Evolutionary conservation across 306 rosid species (phyloP).

Genomic region (Corylus americana): DNA sequence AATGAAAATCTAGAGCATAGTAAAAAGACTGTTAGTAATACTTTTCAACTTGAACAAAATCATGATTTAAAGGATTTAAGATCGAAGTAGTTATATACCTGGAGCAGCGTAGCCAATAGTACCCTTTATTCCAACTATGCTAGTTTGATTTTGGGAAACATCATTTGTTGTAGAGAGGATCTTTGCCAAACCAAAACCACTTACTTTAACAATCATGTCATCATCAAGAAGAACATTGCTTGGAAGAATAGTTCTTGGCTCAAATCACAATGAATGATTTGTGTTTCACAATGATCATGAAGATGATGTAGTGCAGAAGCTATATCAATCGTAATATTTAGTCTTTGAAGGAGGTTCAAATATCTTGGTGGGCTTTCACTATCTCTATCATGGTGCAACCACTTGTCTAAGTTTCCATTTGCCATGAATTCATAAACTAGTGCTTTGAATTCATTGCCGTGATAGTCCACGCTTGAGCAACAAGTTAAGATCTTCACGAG

Average conservation of each 20-base stretch:
- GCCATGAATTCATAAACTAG: conserved; percentile 31
- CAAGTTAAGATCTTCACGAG: no score
- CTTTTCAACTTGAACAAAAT: no score
- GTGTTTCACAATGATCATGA: conserved; percentile 7
- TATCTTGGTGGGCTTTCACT: background rate
- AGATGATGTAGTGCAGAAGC: conserved; percentile 26
- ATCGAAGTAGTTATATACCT: background rate
- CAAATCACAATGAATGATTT: conserved; percentile 17
- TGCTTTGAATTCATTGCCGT: conserved; percentile 39
- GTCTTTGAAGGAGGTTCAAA: conserved; percentile 21
- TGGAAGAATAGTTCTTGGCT: no score
- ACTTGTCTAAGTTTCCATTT: conserved; percentile 36
- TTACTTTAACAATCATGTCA: conserved; percentile 14
- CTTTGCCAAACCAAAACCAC: conserved; percentile 40
- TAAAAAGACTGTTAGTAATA: background rate
- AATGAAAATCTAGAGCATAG: no score
- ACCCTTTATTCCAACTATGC: conserved; percentile 28
- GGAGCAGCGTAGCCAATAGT: conserved; percentile 26
- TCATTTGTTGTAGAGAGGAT: background rate
- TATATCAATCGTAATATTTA: conserved; percentile 23
- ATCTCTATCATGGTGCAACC: conserved; percentile 10
- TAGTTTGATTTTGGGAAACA: background rate
- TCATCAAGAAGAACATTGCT: background rate
- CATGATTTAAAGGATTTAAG: no score
- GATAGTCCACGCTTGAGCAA: background rate